Percentiles rank a stretch among this genome's conserved stretches.
These are phyloP conservation scores for Cercospora sp. DNA, from an alignment of 2,329 filamentous ascomycete species.

Conservation along the genomic window DNA sequence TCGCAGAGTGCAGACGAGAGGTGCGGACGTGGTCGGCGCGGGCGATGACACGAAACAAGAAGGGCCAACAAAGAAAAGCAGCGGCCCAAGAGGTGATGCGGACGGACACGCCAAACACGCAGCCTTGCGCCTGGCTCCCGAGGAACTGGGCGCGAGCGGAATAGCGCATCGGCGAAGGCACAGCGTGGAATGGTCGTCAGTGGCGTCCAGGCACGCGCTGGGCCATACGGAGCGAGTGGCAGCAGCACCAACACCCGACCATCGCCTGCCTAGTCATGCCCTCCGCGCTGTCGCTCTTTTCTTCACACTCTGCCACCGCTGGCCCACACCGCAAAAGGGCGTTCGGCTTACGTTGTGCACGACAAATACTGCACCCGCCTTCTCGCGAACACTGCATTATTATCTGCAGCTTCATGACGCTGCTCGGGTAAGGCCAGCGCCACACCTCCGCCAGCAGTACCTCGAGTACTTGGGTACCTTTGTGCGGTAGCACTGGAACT, in stretches of 20 bases:
- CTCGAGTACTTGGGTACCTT: background rate
- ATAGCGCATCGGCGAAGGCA: background rate
- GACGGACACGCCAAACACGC: background rate
- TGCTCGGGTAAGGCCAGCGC: background rate
- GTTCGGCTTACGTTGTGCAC: background rate
- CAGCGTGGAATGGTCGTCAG: constrained; percentile 11
- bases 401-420: background rate
- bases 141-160: background rate
- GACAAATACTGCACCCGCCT: background rate
- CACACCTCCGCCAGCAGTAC: background rate
- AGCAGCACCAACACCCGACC: background rate
- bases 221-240: constrained; percentile 9
- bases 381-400: background rate
- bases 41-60: background rate
- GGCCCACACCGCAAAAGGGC: background rate
- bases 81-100: background rate
- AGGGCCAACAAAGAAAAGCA: background rate
- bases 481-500: background rate
- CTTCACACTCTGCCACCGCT: background rate
- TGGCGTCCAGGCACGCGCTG: constrained; percentile 9
- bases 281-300: background rate
- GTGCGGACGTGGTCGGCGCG: background rate
- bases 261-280: background rate
- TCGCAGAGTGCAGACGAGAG: constrained; percentile 8
- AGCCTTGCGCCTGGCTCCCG: background rate